Evolutionary conservation across 208 protist species (phyloP).

Genomic region (Acanthamoeba healyi): DNA sequence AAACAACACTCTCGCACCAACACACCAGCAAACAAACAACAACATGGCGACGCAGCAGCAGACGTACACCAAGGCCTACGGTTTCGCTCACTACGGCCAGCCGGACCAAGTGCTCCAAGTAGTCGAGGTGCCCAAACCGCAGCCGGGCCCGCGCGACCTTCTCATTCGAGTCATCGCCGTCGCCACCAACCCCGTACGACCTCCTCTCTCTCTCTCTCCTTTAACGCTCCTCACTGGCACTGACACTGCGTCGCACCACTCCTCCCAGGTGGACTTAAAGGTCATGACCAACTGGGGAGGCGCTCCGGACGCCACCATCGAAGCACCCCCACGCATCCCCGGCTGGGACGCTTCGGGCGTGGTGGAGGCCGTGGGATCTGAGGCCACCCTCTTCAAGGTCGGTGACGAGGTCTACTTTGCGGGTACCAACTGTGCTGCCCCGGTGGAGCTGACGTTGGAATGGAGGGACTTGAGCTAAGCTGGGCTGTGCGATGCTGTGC

Average conservation of each 20-base stretch:
- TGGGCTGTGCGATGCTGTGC: too few relatives aligned
- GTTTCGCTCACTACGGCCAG: not conserved
- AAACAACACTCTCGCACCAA: too few relatives aligned
- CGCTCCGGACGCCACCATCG: not conserved
- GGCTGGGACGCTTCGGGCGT: constrained; percentile 54
- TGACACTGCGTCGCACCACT: too few relatives aligned
- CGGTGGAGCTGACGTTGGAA: too few relatives aligned
- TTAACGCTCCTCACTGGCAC: too few relatives aligned
- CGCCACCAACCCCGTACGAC: constrained; percentile 13
- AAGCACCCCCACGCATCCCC: not conserved
- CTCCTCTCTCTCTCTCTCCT: not conserved
- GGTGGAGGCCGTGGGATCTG: constrained; percentile 34
- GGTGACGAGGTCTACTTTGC: constrained; percentile 74
- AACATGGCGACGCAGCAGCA: not conserved
- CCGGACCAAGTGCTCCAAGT: not conserved
- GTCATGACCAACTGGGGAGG: not conserved
- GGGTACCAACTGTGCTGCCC: not conserved
- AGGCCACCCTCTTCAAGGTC: constrained; percentile 39
- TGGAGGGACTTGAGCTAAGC: too few relatives aligned
- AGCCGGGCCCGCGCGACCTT: constrained; percentile 1
- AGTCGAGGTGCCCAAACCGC: constrained; percentile 1
- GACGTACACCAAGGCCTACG: constrained; percentile 37
- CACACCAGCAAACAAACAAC: not conserved
- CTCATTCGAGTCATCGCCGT: not conserved
- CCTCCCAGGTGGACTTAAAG: not conserved